Base-by-base conservation (phyloP, 805 yeast genomes). In the Cyberlindnera meyerae region DNA sequence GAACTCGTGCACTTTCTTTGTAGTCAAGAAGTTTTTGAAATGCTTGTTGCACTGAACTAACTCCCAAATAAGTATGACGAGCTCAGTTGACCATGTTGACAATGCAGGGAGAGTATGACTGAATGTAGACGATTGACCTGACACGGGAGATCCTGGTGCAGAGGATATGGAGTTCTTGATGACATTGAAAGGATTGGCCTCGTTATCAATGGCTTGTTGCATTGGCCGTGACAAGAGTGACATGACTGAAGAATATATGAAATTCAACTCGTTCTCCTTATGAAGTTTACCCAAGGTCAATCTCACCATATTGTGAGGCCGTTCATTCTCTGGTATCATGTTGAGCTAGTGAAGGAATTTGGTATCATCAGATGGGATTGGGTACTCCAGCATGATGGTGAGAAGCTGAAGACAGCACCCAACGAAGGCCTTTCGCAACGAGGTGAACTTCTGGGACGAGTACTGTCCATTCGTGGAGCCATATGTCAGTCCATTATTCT, bases 61-160 rank as follows among this genome's bases (percentile, higher is more conserved):
- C 49, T 84, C 95, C 84, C 95, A 85, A 12, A 83, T 47, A 8
- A 89, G 54, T 54, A 82, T 68, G 6, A 76, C 58, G n/a, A 73
- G 53, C 51, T 82, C 89, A 4, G 68, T 61, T 2, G 77, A 56
- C 80, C 88, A 67, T 14, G 68, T 49, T 5, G 72, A 58, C 39
- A 67, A 34, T 44, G 60, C 43, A 30, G 75, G 61, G 40, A 66
- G 30, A 36, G 64, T 47, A 31, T 61, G 54, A 6, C 29, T 42
- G 30, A 46, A 39, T 12, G 38, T 17, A 15, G 39, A 16, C 11
- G 38, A 31, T n/a, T 35, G 34, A 0, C 30, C 40, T 15, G 34
- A 37, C 1, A 42, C 30, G 17, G 44, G 15, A 15, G 49, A 41
- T 11, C 32, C 34, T 27, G 45, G 36, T 11, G 44, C 43, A 16